These are phyloP conservation scores for Lactarius indigo DNA, from an alignment of 768 basidiomycete species.

Conservation along the genomic window DNA sequence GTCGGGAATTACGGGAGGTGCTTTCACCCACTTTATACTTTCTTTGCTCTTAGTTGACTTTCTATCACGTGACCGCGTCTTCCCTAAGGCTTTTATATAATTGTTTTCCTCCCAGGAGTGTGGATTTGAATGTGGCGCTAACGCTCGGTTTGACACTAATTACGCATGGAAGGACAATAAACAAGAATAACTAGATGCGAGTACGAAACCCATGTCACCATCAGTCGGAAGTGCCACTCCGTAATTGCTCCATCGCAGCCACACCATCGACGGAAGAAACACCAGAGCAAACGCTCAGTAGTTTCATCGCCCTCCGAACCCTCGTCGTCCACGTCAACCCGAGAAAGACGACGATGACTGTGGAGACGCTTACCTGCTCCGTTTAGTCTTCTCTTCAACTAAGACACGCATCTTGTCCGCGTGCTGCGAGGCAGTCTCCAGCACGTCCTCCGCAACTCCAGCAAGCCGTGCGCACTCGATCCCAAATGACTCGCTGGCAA, in stretches of 20 bases:
- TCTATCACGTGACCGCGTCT: conserved; percentile 22
- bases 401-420: conserved; percentile 53
- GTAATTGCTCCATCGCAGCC: conserved; percentile 2
- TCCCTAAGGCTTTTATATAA: too few species aligned
- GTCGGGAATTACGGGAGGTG: neutral
- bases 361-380: conserved; percentile 43
- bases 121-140: too few species aligned
- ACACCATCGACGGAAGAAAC: neutral
- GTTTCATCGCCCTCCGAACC: conserved; percentile 16
- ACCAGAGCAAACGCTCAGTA: conserved; percentile 4
- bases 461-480: conserved; percentile 91
- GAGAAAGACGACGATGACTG: neutral
- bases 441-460: conserved; percentile 67
- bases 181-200: too few species aligned
- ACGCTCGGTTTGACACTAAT: too few species aligned
- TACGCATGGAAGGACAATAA: too few species aligned
- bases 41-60: conserved; percentile 21
- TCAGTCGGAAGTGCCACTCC: neutral
- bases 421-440: conserved; percentile 52
- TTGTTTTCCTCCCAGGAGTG: too few species aligned
- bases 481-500: conserved; percentile 84
- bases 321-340: neutral
- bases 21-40: conserved; percentile 10
- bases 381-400: conserved; percentile 47
- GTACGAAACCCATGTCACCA: too few species aligned